phyloP scores from a whole-genome alignment of 345 rosid species.

The Euphorbia peplus region DNA sequence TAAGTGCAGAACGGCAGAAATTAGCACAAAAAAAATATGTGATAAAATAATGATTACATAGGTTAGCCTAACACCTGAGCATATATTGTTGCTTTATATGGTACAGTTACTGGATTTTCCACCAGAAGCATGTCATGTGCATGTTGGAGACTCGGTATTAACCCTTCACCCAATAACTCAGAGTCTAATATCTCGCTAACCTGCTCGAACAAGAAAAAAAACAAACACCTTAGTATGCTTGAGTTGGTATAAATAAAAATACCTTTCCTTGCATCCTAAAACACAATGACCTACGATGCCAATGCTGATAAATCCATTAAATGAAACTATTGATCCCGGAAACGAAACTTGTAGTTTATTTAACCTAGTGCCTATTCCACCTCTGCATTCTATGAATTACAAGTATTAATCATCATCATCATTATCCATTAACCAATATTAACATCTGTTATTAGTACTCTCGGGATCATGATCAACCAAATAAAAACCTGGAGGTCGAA shows the following conservation, averaged over 20 bases:
- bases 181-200: conserved; percentile 96
- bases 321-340: background rate
- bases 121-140: conserved; percentile 79
- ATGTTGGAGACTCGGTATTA: conserved; percentile 87
- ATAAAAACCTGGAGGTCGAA: background rate
- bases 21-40: conserved; percentile 11
- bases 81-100: conserved; percentile 68
- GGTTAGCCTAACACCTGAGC: conserved; percentile 61
- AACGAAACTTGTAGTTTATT: background rate
- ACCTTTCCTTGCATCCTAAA: background rate
- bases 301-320: background rate
- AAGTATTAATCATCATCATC: background rate
- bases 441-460: background rate
- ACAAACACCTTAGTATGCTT: background rate
- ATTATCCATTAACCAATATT: background rate
- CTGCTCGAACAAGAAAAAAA: conserved; percentile 31
- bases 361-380: background rate
- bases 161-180: conserved; percentile 91
- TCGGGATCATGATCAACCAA: background rate
- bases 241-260: background rate
- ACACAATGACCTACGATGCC: background rate
- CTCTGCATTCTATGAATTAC: background rate
- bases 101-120: conserved; percentile 74
- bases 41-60: background rate
- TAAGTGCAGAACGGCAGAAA: conserved; percentile 20